Evolutionary conservation across 768 basidiomycete genomes (phyloP).

Genomic region (Collybia sordida): DNA sequence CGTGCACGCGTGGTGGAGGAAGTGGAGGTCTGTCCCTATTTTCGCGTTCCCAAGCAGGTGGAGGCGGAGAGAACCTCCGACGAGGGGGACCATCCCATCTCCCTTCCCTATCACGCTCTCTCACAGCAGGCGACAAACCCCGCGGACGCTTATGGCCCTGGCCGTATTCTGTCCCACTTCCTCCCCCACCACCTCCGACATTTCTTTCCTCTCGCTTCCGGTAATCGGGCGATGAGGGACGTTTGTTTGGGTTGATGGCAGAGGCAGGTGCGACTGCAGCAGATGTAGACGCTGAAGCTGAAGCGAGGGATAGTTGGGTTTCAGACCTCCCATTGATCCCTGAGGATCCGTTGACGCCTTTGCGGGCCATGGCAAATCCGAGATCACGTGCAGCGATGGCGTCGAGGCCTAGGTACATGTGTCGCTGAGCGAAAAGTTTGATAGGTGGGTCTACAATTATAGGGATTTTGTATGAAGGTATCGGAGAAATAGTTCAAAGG

Average conservation of each 20-base stretch:
- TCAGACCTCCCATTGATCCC: constrained; percentile 29
- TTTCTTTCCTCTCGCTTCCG: constrained; percentile 24
- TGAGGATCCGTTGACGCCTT: constrained; percentile 16
- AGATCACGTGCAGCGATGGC: constrained; percentile 88
- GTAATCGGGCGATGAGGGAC: constrained; percentile 37
- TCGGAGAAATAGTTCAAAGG: not conserved
- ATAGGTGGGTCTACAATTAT: constrained; percentile 76
- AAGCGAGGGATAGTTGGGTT: constrained; percentile 29
- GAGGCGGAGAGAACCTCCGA: constrained; percentile 47
- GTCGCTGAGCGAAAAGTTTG: constrained; percentile 87
- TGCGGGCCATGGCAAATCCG: constrained; percentile 65
- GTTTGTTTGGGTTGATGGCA: constrained; percentile 21
- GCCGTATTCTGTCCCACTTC: constrained; percentile 25
- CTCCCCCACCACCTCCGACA: constrained; percentile 19
- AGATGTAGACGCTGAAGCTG: not conserved
- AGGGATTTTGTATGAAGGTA: not conserved
- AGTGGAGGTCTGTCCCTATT: constrained; percentile 38
- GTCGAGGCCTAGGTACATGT: constrained; percentile 80
- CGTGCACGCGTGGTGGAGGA: constrained; percentile 32
- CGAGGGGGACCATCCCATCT: constrained; percentile 39
- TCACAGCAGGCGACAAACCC: constrained; percentile 20
- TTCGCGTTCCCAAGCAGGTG: constrained; percentile 22
- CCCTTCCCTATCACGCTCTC: constrained; percentile 29
- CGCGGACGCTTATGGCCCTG: constrained; percentile 35
- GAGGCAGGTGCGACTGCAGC: not conserved